phyloP scores from a whole-genome alignment of 2,329 filamentous ascomycete genomes.

The Colletotrichum agaves region DNA sequence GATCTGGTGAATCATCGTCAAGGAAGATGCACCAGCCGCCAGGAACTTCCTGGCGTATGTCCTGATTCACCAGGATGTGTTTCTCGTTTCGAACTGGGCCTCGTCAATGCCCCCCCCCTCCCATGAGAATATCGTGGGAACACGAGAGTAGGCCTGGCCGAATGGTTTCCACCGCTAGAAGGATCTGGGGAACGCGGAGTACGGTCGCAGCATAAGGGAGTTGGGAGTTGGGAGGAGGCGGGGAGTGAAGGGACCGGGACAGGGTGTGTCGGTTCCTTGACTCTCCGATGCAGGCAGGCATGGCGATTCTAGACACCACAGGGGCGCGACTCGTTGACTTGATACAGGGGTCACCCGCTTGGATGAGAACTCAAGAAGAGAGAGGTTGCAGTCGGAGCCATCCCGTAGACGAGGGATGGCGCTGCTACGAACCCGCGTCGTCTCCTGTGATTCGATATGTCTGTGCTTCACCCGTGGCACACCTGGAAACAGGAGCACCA shows the following conservation, averaged over 20 bases:
- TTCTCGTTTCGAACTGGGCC: slow-evolving; percentile 17
- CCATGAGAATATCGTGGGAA: background rate
- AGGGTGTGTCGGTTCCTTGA: slow-evolving; percentile 17
- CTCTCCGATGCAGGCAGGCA: slow-evolving; percentile 20
- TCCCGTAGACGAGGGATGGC: slow-evolving; percentile 16
- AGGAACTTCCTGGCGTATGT: slow-evolving; percentile 2
- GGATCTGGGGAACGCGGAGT: slow-evolving; percentile 12
- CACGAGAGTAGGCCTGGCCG: background rate
- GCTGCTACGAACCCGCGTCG: slow-evolving; percentile 7
- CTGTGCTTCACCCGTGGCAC: slow-evolving; percentile 17
- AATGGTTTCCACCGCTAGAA: background rate
- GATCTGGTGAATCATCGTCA: slow-evolving; percentile 6
- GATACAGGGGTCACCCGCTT: slow-evolving; percentile 17
- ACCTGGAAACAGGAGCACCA: slow-evolving; percentile 25
- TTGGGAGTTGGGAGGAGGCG: background rate
- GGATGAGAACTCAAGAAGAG: slow-evolving; percentile 9
- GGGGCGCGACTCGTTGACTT: background rate
- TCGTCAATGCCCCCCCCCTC: background rate
- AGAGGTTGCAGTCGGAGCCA: slow-evolving; percentile 14
- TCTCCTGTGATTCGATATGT: slow-evolving; percentile 10
- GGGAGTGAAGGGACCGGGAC: background rate
- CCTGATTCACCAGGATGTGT: slow-evolving; percentile 12
- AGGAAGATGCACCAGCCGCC: slow-evolving; percentile 4
- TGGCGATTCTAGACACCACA: background rate
- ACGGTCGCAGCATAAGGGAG: background rate